phyloP scores from a whole-genome alignment of 2,329 filamentous ascomycete genomes.

The Akanthomyces lecanii region DNA sequence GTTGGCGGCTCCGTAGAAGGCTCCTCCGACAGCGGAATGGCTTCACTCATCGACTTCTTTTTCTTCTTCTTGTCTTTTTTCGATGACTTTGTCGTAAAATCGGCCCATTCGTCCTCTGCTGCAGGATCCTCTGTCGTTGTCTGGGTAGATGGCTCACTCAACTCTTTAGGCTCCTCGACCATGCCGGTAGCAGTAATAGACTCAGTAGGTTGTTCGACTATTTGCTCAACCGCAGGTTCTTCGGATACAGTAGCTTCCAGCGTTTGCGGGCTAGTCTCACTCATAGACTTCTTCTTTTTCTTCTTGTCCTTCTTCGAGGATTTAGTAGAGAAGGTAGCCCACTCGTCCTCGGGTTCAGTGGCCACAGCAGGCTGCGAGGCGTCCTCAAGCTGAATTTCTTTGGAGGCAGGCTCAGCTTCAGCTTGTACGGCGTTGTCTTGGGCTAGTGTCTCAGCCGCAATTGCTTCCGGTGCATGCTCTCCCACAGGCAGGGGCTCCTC shows the following conservation, averaged over 20 bases:
- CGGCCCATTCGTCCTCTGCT: background rate
- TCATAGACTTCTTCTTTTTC: conserved; percentile 19
- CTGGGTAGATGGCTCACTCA: background rate
- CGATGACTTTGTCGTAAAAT: conserved; percentile 2
- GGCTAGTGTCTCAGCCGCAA: background rate
- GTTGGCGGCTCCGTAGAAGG: background rate
- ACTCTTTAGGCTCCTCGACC: background rate
- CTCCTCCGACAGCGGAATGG: background rate
- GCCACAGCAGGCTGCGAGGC: conserved; percentile 23
- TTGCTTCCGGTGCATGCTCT: background rate
- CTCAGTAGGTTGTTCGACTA: background rate
- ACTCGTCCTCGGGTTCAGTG: conserved; percentile 26
- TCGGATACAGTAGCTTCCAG: background rate
- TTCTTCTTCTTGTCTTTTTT: conserved; percentile 32
- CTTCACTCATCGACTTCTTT: conserved; percentile 23
- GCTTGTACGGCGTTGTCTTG: conserved; percentile 15
- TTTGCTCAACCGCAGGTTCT: background rate
- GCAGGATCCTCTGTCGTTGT: background rate
- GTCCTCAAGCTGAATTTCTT: conserved; percentile 21
- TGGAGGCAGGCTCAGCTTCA: conserved; percentile 18
- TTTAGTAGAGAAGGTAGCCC: conserved; percentile 28
- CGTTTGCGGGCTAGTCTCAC: background rate
- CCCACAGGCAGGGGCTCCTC: background rate
- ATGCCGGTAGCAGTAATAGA: background rate
- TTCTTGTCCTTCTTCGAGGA: conserved; percentile 31